Conservation (phyloP, 139 green algal genomes). For the Auxenochlorella pyrenoidosa region DNA sequence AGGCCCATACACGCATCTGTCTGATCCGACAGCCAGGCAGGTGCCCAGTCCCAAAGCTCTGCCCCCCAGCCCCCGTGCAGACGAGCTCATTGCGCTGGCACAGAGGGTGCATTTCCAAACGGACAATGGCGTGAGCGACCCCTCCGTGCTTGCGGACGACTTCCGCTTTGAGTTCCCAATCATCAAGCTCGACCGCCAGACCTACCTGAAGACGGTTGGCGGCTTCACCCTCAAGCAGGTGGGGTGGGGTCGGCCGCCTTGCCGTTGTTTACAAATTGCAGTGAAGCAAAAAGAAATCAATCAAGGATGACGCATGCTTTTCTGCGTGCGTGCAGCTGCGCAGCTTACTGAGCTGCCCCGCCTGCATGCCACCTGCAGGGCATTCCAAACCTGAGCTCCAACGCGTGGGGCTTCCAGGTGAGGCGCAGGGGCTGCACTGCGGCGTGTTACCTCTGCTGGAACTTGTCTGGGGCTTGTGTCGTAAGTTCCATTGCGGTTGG, state of each 20-base stretch:
- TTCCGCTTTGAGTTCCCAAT: conserved; percentile 63
- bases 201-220: conserved; percentile 34
- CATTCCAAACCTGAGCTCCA: conserved; percentile 51
- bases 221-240: conserved; percentile 26
- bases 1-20: too few species aligned
- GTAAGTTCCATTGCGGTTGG: too few species aligned
- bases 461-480: too few species aligned
- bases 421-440: not conserved
- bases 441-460: too few species aligned
- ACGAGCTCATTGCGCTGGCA: conserved; percentile 55
- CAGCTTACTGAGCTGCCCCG: too few species aligned
- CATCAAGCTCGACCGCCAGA: conserved; percentile 9
- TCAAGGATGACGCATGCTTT: not conserved
- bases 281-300: too few species aligned
- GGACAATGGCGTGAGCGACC: conserved; percentile 44
- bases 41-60: not conserved
- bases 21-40: not conserved
- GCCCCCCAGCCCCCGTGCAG: not conserved
- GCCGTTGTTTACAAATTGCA: too few species aligned
- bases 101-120: conserved; percentile 45
- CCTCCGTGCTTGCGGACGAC: conserved; percentile 45
- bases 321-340: not conserved
- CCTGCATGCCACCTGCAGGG: not conserved
- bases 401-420: conserved; percentile 57
- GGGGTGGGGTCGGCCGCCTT: not conserved